Evolutionary conservation across 306 rosid species (phyloP).

Genomic region (Gastrolobium bilobum): DNA sequence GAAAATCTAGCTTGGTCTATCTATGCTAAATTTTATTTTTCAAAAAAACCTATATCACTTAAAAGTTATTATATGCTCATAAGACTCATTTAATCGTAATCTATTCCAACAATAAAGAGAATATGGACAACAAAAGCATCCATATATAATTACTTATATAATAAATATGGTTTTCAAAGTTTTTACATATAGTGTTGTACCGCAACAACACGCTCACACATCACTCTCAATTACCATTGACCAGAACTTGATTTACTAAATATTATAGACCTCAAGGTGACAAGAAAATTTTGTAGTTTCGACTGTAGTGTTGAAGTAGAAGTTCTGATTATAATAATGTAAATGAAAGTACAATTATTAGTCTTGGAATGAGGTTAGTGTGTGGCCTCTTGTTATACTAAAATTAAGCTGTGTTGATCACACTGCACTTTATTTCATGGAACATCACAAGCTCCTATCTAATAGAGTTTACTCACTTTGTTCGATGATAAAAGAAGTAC

Average conservation of each 20-base stretch:
- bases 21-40: too few species aligned
- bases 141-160: too few species aligned
- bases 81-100: too few species aligned
- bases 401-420: slow-evolving; percentile 7
- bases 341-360: background rate
- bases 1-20: too few species aligned
- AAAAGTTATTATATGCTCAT: too few species aligned
- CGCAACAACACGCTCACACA: background rate
- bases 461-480: slow-evolving; percentile 27
- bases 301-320: background rate
- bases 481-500: slow-evolving; percentile 20
- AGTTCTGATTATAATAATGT: background rate
- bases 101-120: too few species aligned
- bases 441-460: slow-evolving; percentile 34
- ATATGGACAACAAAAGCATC: too few species aligned
- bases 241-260: background rate
- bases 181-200: background rate
- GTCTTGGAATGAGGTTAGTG: slow-evolving; percentile 32
- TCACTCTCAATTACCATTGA: background rate
- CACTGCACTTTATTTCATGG: slow-evolving; percentile 49
- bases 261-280: background rate
- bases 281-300: background rate
- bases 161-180: background rate
- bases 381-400: slow-evolving; percentile 24
- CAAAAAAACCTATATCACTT: too few species aligned